Conservation (phyloP, 2,329 filamentous ascomycete species). For the Rhynchosporium secalis region DNA sequence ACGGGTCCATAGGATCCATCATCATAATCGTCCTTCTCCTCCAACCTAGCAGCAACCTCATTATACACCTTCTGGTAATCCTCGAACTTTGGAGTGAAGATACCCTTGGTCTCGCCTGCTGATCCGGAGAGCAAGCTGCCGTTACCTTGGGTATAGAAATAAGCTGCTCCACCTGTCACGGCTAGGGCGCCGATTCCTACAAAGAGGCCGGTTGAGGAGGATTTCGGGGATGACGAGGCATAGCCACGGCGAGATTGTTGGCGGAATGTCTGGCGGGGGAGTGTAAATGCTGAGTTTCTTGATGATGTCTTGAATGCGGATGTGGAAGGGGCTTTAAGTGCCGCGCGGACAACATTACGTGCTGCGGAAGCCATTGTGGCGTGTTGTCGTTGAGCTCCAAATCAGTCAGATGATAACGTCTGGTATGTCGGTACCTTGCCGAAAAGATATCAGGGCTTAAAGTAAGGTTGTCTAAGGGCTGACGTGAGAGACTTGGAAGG, state of each 20-base stretch:
- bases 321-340: slow-evolving; percentile 41
- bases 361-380: slow-evolving; percentile 43
- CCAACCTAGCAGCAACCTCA: slow-evolving; percentile 73
- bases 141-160: slow-evolving; percentile 61
- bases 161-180: slow-evolving; percentile 63
- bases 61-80: slow-evolving; percentile 98
- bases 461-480: too few relatives aligned
- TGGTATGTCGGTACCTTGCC: too few relatives aligned
- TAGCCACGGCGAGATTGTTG: slow-evolving; percentile 76
- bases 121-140: slow-evolving; percentile 41
- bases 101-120: slow-evolving; percentile 46
- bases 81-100: slow-evolving; percentile 73
- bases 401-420: too few relatives aligned
- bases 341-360: slow-evolving; percentile 43
- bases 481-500: too few relatives aligned
- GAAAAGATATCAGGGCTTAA: too few relatives aligned
- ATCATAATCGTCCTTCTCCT: slow-evolving; percentile 93
- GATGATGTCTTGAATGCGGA: slow-evolving; percentile 58
- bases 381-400: slow-evolving; percentile 10
- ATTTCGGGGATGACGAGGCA: slow-evolving; percentile 69
- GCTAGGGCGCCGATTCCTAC: slow-evolving; percentile 58
- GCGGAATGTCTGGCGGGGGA: slow-evolving; percentile 68
- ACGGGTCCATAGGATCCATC: slow-evolving; percentile 96
- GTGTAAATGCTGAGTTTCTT: slow-evolving; percentile 57
- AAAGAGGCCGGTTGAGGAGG: slow-evolving; percentile 54